A percentile compares a stretch with the other conserved stretches of the same genome.
These are phyloP conservation scores for Pestalotiopsis sp. DNA, from an alignment of 2,329 filamentous ascomycete species.

Conservation along the genomic window DNA sequence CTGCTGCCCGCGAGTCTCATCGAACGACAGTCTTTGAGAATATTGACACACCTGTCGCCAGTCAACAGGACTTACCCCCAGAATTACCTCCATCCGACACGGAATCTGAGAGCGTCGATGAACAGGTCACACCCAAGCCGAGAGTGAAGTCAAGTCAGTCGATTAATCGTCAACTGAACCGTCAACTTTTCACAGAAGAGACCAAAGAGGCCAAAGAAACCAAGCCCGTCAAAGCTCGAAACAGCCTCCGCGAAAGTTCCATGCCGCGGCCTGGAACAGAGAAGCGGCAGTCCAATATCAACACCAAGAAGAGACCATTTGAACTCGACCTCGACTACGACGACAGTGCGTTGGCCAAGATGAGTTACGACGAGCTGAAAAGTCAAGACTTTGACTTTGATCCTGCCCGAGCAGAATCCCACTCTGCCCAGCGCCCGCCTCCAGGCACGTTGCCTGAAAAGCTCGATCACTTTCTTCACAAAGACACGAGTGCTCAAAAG, in stretches of 20 bases:
- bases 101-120: slow-evolving; percentile 27
- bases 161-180: slow-evolving; percentile 30
- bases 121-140: slow-evolving; percentile 29
- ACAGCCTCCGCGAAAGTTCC: slow-evolving; percentile 16
- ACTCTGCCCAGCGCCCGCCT: slow-evolving; percentile 35
- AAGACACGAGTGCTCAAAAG: slow-evolving; percentile 42
- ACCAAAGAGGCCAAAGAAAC: neutral
- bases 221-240: slow-evolving; percentile 18
- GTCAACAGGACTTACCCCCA: slow-evolving; percentile 17
- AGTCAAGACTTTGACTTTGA: slow-evolving; percentile 61
- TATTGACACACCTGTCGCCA: slow-evolving; percentile 30
- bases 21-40: slow-evolving; percentile 33
- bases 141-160: slow-evolving; percentile 25
- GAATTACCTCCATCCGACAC: slow-evolving; percentile 18
- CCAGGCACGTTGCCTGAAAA: slow-evolving; percentile 48
- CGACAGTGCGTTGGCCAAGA: slow-evolving; percentile 55
- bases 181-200: slow-evolving; percentile 28
- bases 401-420: slow-evolving; percentile 48
- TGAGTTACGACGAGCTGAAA: slow-evolving; percentile 55
- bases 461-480: slow-evolving; percentile 48
- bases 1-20: slow-evolving; percentile 22
- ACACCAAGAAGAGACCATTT: slow-evolving; percentile 29
- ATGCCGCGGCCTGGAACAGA: slow-evolving; percentile 28
- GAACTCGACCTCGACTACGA: slow-evolving; percentile 60
- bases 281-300: slow-evolving; percentile 21